Base-by-base conservation (phyloP, 1,284 basidiomycete species). In the Porogramme epimiltina region DNA sequence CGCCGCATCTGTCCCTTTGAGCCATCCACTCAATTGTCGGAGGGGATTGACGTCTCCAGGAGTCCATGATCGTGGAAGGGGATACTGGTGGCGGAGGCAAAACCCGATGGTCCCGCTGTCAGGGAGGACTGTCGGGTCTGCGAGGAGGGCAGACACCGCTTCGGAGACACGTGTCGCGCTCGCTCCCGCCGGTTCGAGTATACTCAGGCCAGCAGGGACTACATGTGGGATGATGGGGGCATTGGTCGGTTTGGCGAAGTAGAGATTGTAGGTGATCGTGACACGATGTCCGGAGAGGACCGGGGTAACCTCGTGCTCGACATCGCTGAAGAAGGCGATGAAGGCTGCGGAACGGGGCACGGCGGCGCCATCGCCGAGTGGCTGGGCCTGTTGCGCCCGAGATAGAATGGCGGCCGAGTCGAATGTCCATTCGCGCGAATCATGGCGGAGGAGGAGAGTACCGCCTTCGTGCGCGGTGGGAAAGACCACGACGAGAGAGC, bases 191-290 rank as follows among this genome's bases (percentile, higher is more conserved):
- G 16, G 0, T 26, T n/a, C n/a, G n/a, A n/a, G n/a, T n/a, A n/a
- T n/a, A n/a, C n/a, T n/a, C n/a, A n/a, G 11, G 28, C 22, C 9
- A n/a, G n/a, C n/a, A n/a, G n/a, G n/a, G n/a, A 13, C 38, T n/a
- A n/a, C n/a, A n/a, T n/a, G n/a, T 19, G 24, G 6, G 37, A 39
- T 2, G 37, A 24, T 24, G 24, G 39, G 9, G 4, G n/a, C 18
- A 16, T 50, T 49, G 19, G 52, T 25, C 13, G 28, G 16, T 4
- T 24, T 36, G 11, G 55, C 42, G 46, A 65, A 64, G 48, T 66
- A 69, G 19, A 74, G 66, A 57, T 74, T 71, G 63, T 72, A 78
- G 0, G 76, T 74, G n/a, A 80, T 51, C 2, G 73, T 78, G 34
- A 80, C 62, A 2, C 75, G 68, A 43, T 71, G 68, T 0, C 79